Conservation (phyloP, 176 grass and related monocot species). For the Oryza glaberrima region DNA sequence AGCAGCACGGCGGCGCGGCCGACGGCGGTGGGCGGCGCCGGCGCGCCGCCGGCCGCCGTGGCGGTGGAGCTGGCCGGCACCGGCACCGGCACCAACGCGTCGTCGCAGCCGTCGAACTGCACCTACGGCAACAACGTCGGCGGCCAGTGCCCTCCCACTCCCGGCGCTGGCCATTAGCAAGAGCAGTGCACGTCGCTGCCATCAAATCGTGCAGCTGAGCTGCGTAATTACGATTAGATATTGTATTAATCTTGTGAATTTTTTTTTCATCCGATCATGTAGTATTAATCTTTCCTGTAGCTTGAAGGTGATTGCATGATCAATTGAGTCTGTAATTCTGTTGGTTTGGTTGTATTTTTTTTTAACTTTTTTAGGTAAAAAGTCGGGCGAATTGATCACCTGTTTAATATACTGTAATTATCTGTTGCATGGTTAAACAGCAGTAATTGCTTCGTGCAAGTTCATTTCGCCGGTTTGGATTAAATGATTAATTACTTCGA, state of each 20-base stretch:
- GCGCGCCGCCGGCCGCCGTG: no score
- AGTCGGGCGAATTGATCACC: not conserved
- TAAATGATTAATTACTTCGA: no score
- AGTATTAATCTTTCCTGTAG: not conserved
- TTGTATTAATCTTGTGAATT: not conserved
- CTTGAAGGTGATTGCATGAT: not conserved
- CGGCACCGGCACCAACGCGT: constrained; percentile 1
- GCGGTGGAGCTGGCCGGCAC: not conserved
- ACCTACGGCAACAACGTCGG: not conserved
- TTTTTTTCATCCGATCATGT: not conserved
- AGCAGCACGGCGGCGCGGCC: not conserved
- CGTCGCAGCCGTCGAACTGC: not conserved
- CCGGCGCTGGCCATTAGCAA: not conserved
- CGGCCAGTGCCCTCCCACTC: not conserved
- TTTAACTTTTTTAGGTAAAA: not conserved
- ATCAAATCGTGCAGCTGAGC: not conserved
- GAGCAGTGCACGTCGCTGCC: not conserved
- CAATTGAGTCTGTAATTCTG: not conserved
- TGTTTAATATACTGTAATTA: not conserved
- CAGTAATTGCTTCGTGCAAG: no score
- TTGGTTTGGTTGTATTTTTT: not conserved
- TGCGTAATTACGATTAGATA: not conserved
- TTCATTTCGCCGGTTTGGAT: no score
- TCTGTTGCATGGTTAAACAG: no score
- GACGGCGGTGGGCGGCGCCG: not conserved